A percentile compares a stretch with the other conserved stretches of the same genome.
Evolutionary conservation across 768 basidiomycete species (phyloP).

Genomic region (Tricholoma terreum): DNA sequence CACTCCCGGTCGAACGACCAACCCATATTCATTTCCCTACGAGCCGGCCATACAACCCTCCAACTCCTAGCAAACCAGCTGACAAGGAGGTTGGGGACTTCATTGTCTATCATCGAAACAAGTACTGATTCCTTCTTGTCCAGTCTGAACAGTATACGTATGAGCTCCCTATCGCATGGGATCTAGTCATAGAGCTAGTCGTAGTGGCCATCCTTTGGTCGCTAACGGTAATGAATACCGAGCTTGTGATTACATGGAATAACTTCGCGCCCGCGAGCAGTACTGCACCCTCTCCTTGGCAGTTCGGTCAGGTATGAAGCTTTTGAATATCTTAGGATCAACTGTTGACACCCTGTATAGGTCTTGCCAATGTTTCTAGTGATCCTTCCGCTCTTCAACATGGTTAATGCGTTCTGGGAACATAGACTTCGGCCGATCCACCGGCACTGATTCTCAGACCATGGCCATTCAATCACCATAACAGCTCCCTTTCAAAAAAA

Average conservation of each 20-base stretch:
- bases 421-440: constrained; percentile 5
- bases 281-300: constrained; percentile 8
- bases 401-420: constrained; percentile 12
- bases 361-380: constrained; percentile 20
- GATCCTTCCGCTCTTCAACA: constrained; percentile 12
- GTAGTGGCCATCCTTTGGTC: constrained; percentile 14
- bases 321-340: too few relatives aligned
- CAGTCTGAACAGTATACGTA: background rate
- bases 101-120: background rate
- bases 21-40: background rate
- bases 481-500: too few relatives aligned
- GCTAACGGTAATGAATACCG: constrained; percentile 18
- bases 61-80: background rate
- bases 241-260: constrained; percentile 16
- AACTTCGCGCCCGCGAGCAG: constrained; percentile 1
- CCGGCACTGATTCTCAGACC: background rate
- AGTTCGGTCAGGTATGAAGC: constrained; percentile 17
- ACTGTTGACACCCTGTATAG: background rate
- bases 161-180: constrained; percentile 13
- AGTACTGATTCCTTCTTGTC: background rate
- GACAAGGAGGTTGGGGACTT: background rate
- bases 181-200: constrained; percentile 10
- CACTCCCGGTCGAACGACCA: background rate
- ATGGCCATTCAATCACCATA: background rate
- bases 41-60: background rate